phyloP scores from a whole-genome alignment of 257 asterid genomes.

The Mitragyna speciosa region DNA sequence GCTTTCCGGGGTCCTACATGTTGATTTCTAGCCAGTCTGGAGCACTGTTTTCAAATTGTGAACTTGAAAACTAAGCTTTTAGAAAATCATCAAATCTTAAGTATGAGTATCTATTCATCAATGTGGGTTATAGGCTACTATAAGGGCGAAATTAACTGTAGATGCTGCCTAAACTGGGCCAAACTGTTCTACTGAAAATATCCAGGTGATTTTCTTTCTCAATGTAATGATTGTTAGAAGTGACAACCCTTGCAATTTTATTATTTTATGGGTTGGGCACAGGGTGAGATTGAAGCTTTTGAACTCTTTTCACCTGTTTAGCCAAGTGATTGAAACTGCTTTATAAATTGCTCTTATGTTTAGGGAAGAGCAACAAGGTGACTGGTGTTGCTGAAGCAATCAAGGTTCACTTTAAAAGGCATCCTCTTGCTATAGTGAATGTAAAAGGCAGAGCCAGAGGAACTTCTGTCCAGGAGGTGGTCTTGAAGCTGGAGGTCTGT shows the following conservation, averaged over 20 bases:
- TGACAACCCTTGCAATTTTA: background rate
- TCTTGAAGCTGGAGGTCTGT: slow-evolving; percentile 76
- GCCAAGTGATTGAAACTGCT: background rate
- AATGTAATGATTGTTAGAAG: background rate
- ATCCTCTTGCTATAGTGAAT: slow-evolving; percentile 87
- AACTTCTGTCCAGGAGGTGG: slow-evolving; percentile 85
- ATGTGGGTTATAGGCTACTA: background rate
- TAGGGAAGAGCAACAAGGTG: slow-evolving; percentile 79
- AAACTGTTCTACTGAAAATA: background rate
- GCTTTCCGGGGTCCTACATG: background rate
- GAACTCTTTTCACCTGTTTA: background rate
- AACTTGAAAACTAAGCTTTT: background rate
- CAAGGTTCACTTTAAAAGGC: slow-evolving; percentile 63
- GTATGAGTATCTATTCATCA: background rate
- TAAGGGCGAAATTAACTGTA: background rate
- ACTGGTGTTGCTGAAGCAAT: slow-evolving; percentile 70
- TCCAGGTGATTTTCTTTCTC: background rate
- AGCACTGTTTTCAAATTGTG: background rate
- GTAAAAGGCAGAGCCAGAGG: slow-evolving; percentile 96
- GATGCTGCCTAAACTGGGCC: background rate
- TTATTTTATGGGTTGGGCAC: background rate
- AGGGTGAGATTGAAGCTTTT: background rate
- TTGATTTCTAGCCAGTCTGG: background rate
- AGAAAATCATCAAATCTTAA: background rate
- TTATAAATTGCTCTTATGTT: slow-evolving; percentile 14